phyloP scores from a whole-genome alignment of 2,329 filamentous ascomycete species.

The Ophiostoma himal-ulmi region DNA sequence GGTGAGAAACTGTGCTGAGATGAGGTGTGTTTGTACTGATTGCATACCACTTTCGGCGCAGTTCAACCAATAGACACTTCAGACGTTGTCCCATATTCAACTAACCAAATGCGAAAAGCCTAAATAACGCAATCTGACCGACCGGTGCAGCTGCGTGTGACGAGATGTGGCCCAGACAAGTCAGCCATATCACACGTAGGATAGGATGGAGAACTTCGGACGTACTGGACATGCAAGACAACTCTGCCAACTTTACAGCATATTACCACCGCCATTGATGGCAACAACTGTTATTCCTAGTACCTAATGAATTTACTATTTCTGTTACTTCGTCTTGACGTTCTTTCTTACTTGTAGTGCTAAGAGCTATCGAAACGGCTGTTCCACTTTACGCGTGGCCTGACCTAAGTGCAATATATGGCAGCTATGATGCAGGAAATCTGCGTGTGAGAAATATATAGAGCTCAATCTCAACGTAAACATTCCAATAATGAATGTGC shows the following conservation, averaged over 20 bases:
- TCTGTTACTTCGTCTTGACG: not conserved
- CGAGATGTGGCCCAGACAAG: not conserved
- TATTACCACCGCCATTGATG: not conserved
- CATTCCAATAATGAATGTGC: not conserved
- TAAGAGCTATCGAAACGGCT: not conserved
- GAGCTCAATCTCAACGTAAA: not conserved
- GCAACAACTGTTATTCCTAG: not conserved
- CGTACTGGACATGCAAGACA: not conserved
- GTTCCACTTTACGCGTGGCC: conserved; percentile 7
- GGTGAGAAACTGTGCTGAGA: not conserved
- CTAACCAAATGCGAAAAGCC: too few species aligned
- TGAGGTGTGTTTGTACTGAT: too few species aligned
- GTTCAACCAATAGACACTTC: too few species aligned
- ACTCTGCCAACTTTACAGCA: not conserved
- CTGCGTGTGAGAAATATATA: not conserved
- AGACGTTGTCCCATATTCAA: too few species aligned
- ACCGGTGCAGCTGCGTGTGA: too few species aligned
- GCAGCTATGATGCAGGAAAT: not conserved
- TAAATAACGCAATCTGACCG: too few species aligned
- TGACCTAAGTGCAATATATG: not conserved
- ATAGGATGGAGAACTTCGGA: not conserved
- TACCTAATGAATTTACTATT: not conserved
- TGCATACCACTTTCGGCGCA: too few species aligned
- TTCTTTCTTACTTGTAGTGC: not conserved
- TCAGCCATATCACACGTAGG: not conserved